phyloP scores from a whole-genome alignment of 2,329 filamentous ascomycete species.

The Cladophialophora psammophila region DNA sequence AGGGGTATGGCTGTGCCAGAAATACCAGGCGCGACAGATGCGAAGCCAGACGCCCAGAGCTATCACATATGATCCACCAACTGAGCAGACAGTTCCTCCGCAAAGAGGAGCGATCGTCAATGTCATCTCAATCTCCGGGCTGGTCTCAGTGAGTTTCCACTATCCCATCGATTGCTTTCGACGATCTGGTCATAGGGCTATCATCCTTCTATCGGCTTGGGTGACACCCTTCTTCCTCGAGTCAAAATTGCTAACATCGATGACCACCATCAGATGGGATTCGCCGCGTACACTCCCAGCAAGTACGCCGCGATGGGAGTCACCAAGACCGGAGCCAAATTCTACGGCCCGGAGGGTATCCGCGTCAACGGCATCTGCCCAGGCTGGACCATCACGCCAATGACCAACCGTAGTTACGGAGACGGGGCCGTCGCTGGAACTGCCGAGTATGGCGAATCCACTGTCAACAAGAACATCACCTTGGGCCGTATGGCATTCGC shows the following conservation, averaged over 20 bases:
- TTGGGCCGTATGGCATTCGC: constrained; percentile 32
- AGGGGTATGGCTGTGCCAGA: constrained; percentile 34
- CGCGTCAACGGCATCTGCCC: constrained; percentile 35
- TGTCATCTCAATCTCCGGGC: background rate
- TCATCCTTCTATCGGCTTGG: too few species aligned
- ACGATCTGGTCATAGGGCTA: too few species aligned
- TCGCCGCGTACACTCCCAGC: constrained; percentile 32
- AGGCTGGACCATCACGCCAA: constrained; percentile 34
- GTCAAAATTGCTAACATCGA: constrained; percentile 27
- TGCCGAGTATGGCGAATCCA: constrained; percentile 28
- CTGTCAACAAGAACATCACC: constrained; percentile 23
- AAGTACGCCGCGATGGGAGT: constrained; percentile 31
- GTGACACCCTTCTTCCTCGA: too few species aligned
- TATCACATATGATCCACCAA: constrained; percentile 22
- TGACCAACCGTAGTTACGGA: constrained; percentile 30
- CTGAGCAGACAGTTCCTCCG: constrained; percentile 22
- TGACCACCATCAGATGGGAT: constrained; percentile 24
- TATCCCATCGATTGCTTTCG: too few species aligned
- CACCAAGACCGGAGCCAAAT: constrained; percentile 35
- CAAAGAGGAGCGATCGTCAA: constrained; percentile 25
- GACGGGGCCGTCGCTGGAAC: constrained; percentile 32
- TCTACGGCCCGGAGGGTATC: constrained; percentile 31
- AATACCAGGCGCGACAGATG: constrained; percentile 34
- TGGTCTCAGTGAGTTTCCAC: too few species aligned
- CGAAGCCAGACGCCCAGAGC: constrained; percentile 24